Percentiles rank a stretch among this genome's conserved stretches.
These are phyloP conservation scores for Leucogyrophana mollusca DNA, from an alignment of 768 basidiomycete species.

Conservation along the genomic window DNA sequence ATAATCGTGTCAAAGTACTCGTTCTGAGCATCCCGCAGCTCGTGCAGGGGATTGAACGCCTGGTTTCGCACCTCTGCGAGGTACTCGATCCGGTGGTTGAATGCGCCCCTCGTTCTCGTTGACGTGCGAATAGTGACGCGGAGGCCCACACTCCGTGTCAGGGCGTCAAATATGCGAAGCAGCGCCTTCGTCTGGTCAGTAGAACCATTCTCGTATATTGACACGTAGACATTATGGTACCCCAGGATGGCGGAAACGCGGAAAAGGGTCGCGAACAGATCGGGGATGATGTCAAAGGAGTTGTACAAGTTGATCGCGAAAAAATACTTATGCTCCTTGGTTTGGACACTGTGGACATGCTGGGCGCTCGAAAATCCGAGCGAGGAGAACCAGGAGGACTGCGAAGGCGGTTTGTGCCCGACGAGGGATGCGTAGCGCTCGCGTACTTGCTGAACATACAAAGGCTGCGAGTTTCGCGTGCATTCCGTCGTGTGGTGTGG, in stretches of 20 bases:
- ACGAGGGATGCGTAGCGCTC: conserved; percentile 85
- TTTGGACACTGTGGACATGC: conserved; percentile 34
- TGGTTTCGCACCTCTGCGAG: conserved; percentile 99
- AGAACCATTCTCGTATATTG: conserved; percentile 99
- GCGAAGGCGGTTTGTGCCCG: conserved; percentile 65
- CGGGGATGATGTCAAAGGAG: conserved; percentile 98
- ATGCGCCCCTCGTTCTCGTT: conserved; percentile 89
- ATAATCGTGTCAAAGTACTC: conserved; percentile 96
- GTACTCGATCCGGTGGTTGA: conserved; percentile 99
- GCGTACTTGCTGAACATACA: conserved; percentile 80
- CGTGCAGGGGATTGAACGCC: conserved; percentile 93
- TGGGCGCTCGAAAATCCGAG: conserved; percentile 43
- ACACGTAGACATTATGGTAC: conserved; percentile 97
- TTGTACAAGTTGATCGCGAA: conserved; percentile 99
- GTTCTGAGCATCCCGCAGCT: conserved; percentile 85
- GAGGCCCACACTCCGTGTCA: conserved; percentile 87
- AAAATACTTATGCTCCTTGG: conserved; percentile 92
- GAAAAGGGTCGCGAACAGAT: conserved; percentile 96
- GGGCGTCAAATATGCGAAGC: conserved; percentile 90
- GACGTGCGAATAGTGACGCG: conserved; percentile 92
- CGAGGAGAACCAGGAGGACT: conserved; percentile 59
- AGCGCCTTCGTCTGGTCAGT: conserved; percentile 98
- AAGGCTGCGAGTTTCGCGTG: conserved; percentile 77
- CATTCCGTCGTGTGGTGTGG: conserved; percentile 94
- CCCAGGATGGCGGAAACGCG: conserved; percentile 88